Evolutionary conservation across 1,284 basidiomycete genomes (phyloP).

Genomic region (Ceratobasidium papillatum): DNA sequence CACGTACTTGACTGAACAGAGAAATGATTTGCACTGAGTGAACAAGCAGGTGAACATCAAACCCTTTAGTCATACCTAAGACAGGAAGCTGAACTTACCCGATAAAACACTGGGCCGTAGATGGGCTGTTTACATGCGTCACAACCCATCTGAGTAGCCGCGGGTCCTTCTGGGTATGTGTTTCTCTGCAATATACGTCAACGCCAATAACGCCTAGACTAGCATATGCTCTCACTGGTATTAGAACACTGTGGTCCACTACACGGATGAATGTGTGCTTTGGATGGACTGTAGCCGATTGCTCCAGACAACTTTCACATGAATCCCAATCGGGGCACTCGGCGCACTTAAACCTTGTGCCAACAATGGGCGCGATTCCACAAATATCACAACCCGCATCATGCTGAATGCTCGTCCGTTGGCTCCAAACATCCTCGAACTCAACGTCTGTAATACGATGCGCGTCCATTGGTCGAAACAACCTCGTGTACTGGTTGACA

Average conservation of each 20-base stretch:
- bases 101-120: constrained; percentile 4
- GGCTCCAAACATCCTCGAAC: background rate
- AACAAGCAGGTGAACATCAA: no score
- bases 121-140: background rate
- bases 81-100: background rate
- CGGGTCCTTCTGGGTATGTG: background rate
- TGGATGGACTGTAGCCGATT: background rate
- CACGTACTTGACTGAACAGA: constrained; percentile 4
- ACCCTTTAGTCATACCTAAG: no score
- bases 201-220: background rate
- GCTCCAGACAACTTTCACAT: constrained; percentile 16
- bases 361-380: background rate
- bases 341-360: constrained; percentile 29
- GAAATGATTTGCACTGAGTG: background rate
- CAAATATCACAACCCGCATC: constrained; percentile 20
- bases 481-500: background rate
- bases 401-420: background rate
- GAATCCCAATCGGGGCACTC: constrained; percentile 33
- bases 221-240: background rate
- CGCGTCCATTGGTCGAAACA: constrained; percentile 13
- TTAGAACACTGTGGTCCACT: background rate
- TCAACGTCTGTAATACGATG: background rate
- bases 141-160: background rate
- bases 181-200: no score
- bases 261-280: constrained; percentile 28